phyloP scores from a whole-genome alignment of 2,329 filamentous ascomycete genomes.

The Chaetomium sp. region DNA sequence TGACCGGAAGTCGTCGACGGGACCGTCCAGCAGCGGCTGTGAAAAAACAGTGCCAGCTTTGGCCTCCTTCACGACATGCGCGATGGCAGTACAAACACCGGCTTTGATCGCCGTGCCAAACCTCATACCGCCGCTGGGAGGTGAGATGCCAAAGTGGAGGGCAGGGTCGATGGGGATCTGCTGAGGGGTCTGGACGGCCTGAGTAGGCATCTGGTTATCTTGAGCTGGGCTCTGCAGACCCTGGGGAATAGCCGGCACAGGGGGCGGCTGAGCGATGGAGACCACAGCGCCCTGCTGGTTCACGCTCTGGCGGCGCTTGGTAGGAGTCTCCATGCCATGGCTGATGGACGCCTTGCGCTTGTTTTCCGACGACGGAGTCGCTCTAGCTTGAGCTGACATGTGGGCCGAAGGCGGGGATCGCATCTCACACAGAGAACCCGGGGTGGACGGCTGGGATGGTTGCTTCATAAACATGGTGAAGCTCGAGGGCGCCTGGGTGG shows the following conservation, averaged over 20 bases:
- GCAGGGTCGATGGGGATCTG: constrained; percentile 17
- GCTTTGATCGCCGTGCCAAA: constrained; percentile 21
- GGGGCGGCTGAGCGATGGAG: constrained; percentile 1
- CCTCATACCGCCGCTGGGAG: not conserved
- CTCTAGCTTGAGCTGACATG: not conserved
- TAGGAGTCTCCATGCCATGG: constrained; percentile 10
- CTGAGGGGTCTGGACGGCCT: constrained; percentile 6
- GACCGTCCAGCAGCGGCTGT: constrained; percentile 19
- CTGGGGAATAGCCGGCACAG: not conserved
- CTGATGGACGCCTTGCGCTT: constrained; percentile 22
- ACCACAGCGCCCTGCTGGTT: constrained; percentile 1
- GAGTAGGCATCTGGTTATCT: not conserved
- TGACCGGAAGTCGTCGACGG: constrained; percentile 2
- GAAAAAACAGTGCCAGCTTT: constrained; percentile 11
- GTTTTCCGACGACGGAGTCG: constrained; percentile 15
- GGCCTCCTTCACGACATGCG: constrained; percentile 6
- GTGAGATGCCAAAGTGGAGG: constrained; percentile 20
- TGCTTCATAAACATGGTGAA: constrained; percentile 18
- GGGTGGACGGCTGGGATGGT: not conserved
- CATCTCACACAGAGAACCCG: not conserved
- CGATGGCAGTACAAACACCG: constrained; percentile 12
- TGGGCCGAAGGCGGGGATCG: not conserved
- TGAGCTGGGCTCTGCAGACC: not conserved
- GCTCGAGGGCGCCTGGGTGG: not conserved
- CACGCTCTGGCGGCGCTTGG: constrained; percentile 25